phyloP scores from a whole-genome alignment of 805 yeast genomes.

The Ogataea sp. region DNA sequence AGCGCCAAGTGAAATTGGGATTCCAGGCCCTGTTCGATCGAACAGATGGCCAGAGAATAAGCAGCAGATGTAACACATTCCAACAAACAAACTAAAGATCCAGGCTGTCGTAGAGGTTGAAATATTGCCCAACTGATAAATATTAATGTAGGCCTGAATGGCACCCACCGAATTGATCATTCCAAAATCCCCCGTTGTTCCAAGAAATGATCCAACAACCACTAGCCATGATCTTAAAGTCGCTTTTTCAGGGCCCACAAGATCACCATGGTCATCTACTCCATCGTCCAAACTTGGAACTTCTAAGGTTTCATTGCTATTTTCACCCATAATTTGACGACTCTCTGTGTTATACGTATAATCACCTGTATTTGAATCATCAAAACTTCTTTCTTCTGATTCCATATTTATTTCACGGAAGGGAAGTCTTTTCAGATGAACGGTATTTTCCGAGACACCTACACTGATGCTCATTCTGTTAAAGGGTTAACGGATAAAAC shows the following conservation, averaged over 20 bases:
- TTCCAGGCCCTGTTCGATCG: constrained; percentile 32
- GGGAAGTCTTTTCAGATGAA: no score
- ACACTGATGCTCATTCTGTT: no score
- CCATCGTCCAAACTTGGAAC: not conserved
- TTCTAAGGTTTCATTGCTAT: no score
- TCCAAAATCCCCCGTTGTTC: constrained; percentile 50
- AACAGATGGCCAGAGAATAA: constrained; percentile 34
- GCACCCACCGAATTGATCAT: constrained; percentile 52
- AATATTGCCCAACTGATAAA: constrained; percentile 38
- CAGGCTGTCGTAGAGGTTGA: constrained; percentile 47
- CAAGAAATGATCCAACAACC: constrained; percentile 45
- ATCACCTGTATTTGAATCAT: no score
- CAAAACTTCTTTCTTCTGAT: no score
- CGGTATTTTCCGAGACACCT: no score
- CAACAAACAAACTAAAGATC: constrained; percentile 51
- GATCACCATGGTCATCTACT: not conserved
- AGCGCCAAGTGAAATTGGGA: constrained; percentile 27
- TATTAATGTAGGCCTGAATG: constrained; percentile 48
- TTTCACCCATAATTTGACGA: no score
- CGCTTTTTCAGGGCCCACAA: constrained; percentile 31
- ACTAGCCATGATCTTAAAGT: constrained; percentile 34
- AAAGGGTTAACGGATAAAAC: no score
- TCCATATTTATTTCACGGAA: no score
- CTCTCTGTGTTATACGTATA: no score
- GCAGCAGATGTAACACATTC: constrained; percentile 33